Evolutionary conservation across 352 stramenopile species (phyloP).

Genomic region (Phytopythium delawarense): DNA sequence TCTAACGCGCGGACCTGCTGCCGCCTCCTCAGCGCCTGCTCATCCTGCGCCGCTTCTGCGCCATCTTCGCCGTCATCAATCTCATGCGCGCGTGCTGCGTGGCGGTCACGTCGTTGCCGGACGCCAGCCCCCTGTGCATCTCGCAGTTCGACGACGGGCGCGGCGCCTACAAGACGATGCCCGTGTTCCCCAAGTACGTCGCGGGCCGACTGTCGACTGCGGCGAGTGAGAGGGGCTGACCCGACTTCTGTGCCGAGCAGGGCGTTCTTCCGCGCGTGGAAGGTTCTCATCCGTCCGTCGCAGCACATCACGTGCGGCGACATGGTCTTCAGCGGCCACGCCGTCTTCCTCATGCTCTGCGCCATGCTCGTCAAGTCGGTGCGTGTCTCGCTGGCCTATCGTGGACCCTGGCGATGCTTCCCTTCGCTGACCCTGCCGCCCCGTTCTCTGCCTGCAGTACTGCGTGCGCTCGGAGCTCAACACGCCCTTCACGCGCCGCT

Average conservation of each 20-base stretch:
- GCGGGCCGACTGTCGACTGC: neutral
- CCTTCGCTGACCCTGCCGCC: neutral
- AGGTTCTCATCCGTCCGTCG: constrained; percentile 77
- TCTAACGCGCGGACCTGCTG: constrained; percentile 1
- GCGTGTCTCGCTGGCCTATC: constrained; percentile 4
- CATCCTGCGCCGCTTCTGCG: constrained; percentile 79
- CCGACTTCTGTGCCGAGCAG: constrained; percentile 16
- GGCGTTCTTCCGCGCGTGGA: constrained; percentile 73
- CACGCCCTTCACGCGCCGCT: constrained; percentile 80
- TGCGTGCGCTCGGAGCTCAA: constrained; percentile 76
- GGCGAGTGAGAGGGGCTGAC: neutral
- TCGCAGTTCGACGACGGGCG: constrained; percentile 70
- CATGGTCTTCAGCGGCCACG: constrained; percentile 88
- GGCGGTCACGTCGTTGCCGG: constrained; percentile 79
- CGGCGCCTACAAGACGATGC: constrained; percentile 74
- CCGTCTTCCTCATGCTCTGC: constrained; percentile 83
- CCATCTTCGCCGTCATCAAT: constrained; percentile 85
- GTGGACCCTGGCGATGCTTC: neutral
- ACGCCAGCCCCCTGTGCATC: constrained; percentile 85
- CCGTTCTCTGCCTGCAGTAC: constrained; percentile 40
- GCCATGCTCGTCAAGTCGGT: constrained; percentile 79
- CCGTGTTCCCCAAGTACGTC: constrained; percentile 85
- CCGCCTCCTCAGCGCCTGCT: constrained; percentile 50
- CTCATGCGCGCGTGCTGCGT: constrained; percentile 84
- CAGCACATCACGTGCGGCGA: constrained; percentile 88